Evolutionary conservation across 1,139 yeast genomes (phyloP), one percentile per base, ranked within the genome.

Genomic region (Debaryomyces subglobosus): DNA sequence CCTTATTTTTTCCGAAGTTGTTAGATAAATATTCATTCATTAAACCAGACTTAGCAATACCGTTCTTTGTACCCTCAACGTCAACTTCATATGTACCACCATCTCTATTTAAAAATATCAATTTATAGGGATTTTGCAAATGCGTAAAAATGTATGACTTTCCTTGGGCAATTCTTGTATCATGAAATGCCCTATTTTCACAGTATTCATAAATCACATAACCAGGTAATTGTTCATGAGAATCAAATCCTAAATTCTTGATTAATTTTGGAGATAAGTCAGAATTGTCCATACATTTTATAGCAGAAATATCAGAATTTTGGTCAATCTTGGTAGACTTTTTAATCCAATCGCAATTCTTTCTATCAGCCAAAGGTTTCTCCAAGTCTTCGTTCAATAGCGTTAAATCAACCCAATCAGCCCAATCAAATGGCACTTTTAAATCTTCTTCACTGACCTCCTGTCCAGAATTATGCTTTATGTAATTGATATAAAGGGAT

Each of bases 401-500:
- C 2, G 62, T 56, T 36, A 65, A 56, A 48, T 65, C 68, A 2
- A 60, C 51, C 71, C 71, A 67, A 48, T 67, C 71, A 1, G 55
- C 57, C 71, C 71, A 67, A 44, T 62, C 59, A 45, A 67, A 67
- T 1, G 71, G 70, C 1, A 67, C 61, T 2, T 53, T 51, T 5
- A 62, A 44, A 5, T 51, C 55, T 23, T 44, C 42, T 25, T 42
- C 47, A 45, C 46, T 50, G 49, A 32, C 39, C n/a, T 23, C 13
- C 3, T 52, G 25, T 29, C 53, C 44, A 27, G 52, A 33, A 10
- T 15, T 40, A 21, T 40, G 23, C 39, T 57, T 60, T 15, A 73
- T 58, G 48, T 68, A 59, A 46, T 64, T 60, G 35, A 73, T 41
- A 52, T 72, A 74, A 5, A 71, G 67, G 0, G 78, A 52, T 36